These are phyloP conservation scores for Chaetomiaceae sp. DNA, from an alignment of 2,329 filamentous ascomycete genomes.

Conservation along the genomic window DNA sequence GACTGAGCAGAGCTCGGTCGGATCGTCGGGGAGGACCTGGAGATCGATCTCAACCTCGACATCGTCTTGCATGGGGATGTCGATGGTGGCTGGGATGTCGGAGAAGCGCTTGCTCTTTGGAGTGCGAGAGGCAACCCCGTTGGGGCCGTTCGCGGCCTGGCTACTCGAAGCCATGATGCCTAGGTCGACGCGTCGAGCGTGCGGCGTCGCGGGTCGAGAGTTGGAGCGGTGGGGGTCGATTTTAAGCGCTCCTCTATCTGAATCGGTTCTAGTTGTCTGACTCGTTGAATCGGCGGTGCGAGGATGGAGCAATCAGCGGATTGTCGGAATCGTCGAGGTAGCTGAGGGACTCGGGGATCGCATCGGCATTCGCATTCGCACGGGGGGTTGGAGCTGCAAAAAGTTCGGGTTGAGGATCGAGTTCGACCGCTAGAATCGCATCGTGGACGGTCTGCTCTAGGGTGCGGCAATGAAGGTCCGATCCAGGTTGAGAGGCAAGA, in stretches of 20 bases:
- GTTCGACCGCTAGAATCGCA: constrained; percentile 2
- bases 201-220: neutral
- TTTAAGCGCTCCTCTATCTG: neutral
- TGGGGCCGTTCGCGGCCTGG: constrained; percentile 25
- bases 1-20: constrained; percentile 88
- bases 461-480: neutral
- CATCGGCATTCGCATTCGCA: neutral
- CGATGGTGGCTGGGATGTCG: constrained; percentile 60
- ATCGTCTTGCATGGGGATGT: constrained; percentile 63
- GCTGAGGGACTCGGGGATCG: neutral
- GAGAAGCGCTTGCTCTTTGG: constrained; percentile 55
- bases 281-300: neutral
- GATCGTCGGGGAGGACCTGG: constrained; percentile 85
- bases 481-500: neutral
- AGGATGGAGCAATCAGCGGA: neutral
- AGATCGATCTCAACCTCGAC: constrained; percentile 89
- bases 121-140: constrained; percentile 40
- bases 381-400: neutral
- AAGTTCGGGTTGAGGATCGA: neutral
- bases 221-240: neutral
- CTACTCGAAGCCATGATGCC: constrained; percentile 15
- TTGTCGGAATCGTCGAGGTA: neutral
- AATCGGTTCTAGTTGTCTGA: neutral
- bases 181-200: constrained; percentile 3
- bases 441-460: neutral